Percentiles rank a stretch among this genome's conserved stretches.
phyloP scores from a whole-genome alignment of 164 flowering plant species.

The Buxus sempervirens region DNA sequence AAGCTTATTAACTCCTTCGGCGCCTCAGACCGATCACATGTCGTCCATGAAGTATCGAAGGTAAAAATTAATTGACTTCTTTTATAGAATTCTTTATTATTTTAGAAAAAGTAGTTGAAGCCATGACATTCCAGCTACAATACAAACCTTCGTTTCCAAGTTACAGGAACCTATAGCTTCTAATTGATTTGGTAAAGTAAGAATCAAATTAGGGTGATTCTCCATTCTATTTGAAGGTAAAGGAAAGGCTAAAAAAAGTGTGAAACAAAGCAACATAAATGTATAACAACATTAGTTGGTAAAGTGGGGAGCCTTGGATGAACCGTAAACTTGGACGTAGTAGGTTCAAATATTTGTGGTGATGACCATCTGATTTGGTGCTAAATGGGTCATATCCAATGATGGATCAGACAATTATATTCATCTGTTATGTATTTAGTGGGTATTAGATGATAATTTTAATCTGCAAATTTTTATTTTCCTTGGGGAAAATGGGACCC shows the following conservation, averaged over 20 bases:
- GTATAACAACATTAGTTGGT: too few relatives aligned
- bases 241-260: background rate
- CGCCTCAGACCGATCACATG: background rate
- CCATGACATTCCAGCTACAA: background rate
- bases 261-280: background rate
- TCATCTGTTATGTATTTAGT: background rate
- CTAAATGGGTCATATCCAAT: background rate
- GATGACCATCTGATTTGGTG: background rate
- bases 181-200: background rate
- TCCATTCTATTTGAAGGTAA: background rate
- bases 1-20: constrained; percentile 18
- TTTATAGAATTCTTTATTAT: background rate
- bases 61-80: background rate
- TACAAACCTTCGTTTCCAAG: too few relatives aligned
- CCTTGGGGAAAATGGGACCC: background rate
- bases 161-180: background rate
- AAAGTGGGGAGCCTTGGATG: too few relatives aligned
- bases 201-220: background rate
- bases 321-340: too few relatives aligned
- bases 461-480: too few relatives aligned
- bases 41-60: constrained; percentile 19
- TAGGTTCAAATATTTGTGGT: too few relatives aligned
- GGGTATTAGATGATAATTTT: background rate
- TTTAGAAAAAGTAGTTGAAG: background rate
- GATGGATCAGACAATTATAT: background rate